Evolutionary conservation across 2,329 filamentous ascomycete genomes (phyloP), one percentile per base, ranked within the genome.

Genomic region (Monilinia aucupariae): DNA sequence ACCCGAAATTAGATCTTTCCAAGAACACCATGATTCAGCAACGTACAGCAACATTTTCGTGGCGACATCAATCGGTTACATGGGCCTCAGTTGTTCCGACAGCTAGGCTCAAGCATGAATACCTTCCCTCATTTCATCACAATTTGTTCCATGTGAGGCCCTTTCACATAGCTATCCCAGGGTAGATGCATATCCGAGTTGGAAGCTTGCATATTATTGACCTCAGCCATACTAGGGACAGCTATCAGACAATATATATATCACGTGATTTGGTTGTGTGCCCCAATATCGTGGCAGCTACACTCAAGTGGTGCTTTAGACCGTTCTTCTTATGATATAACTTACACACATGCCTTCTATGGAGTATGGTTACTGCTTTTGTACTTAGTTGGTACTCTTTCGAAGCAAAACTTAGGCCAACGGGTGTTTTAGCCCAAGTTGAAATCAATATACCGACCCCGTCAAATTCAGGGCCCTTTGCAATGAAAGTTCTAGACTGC

Each of bases 191-290:
- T 58, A 58, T 47, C 54, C 41, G 54, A 58, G 54, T 43, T 47
- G 54, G 54, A 58, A 47, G 12, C 54, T 25, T 58, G 54, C 54
- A 58, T 58, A 58, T 25, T 47, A 58, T 58, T 58, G 30, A n/a
- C 54, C 27, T 58, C 39, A 25, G 27, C 15, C 9, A 30, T 47
- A 15, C n/a, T 48, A 58, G 41, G 17, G n/a, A 25, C 15, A 45
- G 13, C 34, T 47, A 41, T 56, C 30, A 47, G 54, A 56, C 30
- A 25, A 47, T 25, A 25, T 1, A 10, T 47, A 3, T 39, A 12
- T 39, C 49, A 52, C 30, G 49, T 52, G 49, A 52, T 51, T 8
- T 4, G 22, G 3, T 22, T 37, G 39, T 55, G 39, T 7, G 20
- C 27, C 8, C 25, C 13, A 13, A 22, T 37, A 41, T 27, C 25